A percentile compares a stretch with the other conserved stretches of the same genome.
These are phyloP conservation scores for Ilex asprella DNA, from an alignment of 257 asterid genomes.

Conservation along the genomic window DNA sequence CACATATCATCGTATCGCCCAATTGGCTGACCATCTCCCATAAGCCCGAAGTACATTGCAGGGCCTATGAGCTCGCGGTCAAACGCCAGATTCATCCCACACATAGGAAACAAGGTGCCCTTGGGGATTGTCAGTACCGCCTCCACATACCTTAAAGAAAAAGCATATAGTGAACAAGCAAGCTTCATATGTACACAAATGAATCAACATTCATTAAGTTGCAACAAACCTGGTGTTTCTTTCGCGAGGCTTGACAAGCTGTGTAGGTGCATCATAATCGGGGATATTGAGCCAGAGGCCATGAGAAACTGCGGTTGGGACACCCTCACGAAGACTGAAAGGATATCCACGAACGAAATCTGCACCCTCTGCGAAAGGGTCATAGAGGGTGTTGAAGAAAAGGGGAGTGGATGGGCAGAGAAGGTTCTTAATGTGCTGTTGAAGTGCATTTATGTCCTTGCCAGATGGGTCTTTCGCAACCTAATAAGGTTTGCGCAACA, in stretches of 20 bases:
- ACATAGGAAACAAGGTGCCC: slow-evolving; percentile 92
- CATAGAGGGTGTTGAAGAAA: slow-evolving; percentile 87
- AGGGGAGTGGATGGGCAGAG: slow-evolving; percentile 77
- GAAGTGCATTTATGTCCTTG: slow-evolving; percentile 60
- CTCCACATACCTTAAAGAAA: slow-evolving; percentile 53
- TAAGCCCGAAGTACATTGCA: slow-evolving; percentile 89
- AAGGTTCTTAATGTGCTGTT: slow-evolving; percentile 76
- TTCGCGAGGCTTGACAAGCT: slow-evolving; percentile 89
- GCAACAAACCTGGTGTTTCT: slow-evolving; percentile 53
- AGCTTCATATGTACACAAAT: neutral
- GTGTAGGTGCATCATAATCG: slow-evolving; percentile 97
- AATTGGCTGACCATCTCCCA: slow-evolving; percentile 97
- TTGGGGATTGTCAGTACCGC: slow-evolving; percentile 88
- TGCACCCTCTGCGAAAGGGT: slow-evolving; percentile 73
- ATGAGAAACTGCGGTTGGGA: slow-evolving; percentile 80
- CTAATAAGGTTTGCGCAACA: slow-evolving; percentile 18
- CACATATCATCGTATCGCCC: slow-evolving; percentile 97
- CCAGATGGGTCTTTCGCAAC: slow-evolving; percentile 88
- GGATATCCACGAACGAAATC: slow-evolving; percentile 95
- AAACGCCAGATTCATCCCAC: slow-evolving; percentile 86
- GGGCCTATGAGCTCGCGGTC: slow-evolving; percentile 92
- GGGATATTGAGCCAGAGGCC: slow-evolving; percentile 96
- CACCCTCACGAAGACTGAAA: slow-evolving; percentile 86
- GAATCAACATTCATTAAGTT: neutral
- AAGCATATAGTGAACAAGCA: neutral